Percentiles rank a stretch among this genome's conserved stretches.
phyloP scores from a whole-genome alignment of 2,329 filamentous ascomycete species.

The Colletotrichum sp. region DNA sequence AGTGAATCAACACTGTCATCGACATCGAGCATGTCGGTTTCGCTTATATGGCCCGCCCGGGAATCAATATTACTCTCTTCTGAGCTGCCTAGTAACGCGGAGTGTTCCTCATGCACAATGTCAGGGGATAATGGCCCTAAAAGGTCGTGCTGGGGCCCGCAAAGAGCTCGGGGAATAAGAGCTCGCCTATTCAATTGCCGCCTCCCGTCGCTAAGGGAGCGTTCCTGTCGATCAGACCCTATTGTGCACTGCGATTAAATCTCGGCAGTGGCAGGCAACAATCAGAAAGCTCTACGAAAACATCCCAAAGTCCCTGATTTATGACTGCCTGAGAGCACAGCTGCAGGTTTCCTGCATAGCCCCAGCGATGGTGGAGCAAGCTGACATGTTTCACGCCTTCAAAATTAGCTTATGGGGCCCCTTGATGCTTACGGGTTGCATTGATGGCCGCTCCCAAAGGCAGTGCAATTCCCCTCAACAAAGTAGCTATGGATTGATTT shows the following conservation, averaged over 20 bases:
- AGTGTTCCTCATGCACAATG: background rate
- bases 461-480: background rate
- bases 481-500: background rate
- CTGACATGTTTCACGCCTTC: background rate
- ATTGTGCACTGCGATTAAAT: background rate
- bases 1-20: background rate
- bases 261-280: background rate
- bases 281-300: accelerated
- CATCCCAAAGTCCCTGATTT: background rate
- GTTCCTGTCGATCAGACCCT: background rate
- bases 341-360: background rate
- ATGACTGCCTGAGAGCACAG: background rate
- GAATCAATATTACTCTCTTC: background rate
- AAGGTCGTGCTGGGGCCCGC: background rate
- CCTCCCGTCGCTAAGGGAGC: background rate
- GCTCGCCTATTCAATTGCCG: background rate
- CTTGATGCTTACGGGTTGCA: background rate
- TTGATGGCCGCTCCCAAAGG: background rate
- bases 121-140: background rate
- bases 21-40: background rate
- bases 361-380: background rate
- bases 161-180: background rate
- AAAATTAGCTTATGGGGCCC: background rate
- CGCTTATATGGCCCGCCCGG: background rate
- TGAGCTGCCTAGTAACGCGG: background rate